Conservation (phyloP, 352 stramenopile species). For the Pythium utonaiense region DNA sequence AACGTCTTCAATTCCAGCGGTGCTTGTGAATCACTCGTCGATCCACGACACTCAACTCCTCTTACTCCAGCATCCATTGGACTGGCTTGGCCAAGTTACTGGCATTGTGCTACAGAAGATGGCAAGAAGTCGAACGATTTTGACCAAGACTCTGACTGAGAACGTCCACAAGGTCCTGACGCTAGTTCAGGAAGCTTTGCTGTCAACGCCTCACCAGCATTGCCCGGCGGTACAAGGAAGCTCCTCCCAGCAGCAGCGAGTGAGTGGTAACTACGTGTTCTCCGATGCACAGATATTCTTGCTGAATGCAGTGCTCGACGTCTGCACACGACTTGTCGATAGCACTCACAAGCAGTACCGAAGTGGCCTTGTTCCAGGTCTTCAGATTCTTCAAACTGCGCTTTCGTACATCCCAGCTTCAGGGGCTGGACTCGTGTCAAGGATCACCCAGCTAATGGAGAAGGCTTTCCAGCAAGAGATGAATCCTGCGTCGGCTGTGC, state of each 20-base stretch:
- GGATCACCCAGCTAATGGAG: slow-evolving; percentile 54
- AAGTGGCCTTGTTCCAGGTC: slow-evolving; percentile 54
- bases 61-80: slow-evolving; percentile 38
- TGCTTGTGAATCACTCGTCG: slow-evolving; percentile 8
- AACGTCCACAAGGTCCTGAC: slow-evolving; percentile 77
- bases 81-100: slow-evolving; percentile 61
- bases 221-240: slow-evolving; percentile 1
- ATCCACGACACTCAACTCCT: neutral
- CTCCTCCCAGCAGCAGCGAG: slow-evolving; percentile 3
- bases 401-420: slow-evolving; percentile 39
- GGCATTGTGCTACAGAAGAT: slow-evolving; percentile 79
- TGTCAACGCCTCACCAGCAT: slow-evolving; percentile 31
- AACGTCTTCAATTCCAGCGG: slow-evolving; percentile 17
- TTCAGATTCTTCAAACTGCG: slow-evolving; percentile 63
- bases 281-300: slow-evolving; percentile 68
- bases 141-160: slow-evolving; percentile 66
- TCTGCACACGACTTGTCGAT: slow-evolving; percentile 65
- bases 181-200: slow-evolving; percentile 60
- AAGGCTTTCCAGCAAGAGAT: slow-evolving; percentile 79
- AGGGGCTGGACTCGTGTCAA: slow-evolving; percentile 40
- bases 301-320: slow-evolving; percentile 67
- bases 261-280: slow-evolving; percentile 30
- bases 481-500: slow-evolving; percentile 50
- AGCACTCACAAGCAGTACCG: slow-evolving; percentile 80
- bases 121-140: slow-evolving; percentile 67